A percentile compares a stretch with the other conserved stretches of the same genome.
Evolutionary conservation across 2,329 filamentous ascomycete species (phyloP).

Genomic region (Claviceps quebecensis): DNA sequence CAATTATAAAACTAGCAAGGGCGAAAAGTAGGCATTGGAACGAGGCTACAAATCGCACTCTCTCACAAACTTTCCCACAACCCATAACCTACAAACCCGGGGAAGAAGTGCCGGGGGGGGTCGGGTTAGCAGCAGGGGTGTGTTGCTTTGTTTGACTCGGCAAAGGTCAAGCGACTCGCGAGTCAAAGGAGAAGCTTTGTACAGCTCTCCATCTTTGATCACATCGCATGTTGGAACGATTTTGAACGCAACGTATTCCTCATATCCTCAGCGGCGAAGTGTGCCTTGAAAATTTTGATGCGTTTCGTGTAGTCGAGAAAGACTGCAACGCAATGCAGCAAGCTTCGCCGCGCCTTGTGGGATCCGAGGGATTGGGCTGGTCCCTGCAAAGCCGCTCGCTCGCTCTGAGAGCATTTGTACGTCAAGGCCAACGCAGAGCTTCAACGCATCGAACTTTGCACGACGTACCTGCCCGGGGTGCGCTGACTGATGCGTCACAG

Average conservation of each 20-base stretch:
- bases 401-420: neutral
- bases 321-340: neutral
- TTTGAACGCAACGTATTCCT: neutral
- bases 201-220: neutral
- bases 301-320: neutral
- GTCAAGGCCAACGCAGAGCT: neutral
- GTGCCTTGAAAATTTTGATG: neutral
- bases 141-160: neutral
- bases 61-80: neutral
- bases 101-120: neutral
- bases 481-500: neutral
- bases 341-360: neutral
- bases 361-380: neutral
- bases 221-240: neutral
- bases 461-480: neutral
- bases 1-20: neutral
- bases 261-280: neutral
- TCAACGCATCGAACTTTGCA: neutral
- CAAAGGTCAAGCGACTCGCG: neutral
- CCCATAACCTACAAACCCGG: neutral
- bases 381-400: neutral
- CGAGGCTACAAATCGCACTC: neutral
- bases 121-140: neutral
- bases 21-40: neutral
- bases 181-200: neutral